These are phyloP conservation scores for Acanthamoeba sp. DNA, from an alignment of 208 protist genomes.

Conservation along the genomic window DNA sequence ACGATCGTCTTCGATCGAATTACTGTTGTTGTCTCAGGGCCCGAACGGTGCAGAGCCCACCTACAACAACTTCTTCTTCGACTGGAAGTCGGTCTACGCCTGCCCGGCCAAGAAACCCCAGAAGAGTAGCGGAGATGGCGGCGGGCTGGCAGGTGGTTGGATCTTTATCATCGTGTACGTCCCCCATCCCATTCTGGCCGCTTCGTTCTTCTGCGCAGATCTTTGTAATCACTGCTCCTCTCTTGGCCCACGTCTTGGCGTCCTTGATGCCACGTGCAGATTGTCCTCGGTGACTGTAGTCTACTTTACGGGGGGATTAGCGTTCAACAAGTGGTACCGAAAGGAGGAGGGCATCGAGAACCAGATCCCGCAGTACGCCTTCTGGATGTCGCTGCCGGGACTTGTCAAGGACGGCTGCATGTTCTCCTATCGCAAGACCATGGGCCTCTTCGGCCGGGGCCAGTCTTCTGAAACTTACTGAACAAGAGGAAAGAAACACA, in stretches of 20 bases:
- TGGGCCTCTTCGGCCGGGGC: not conserved
- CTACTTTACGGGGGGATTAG: conserved; percentile 4
- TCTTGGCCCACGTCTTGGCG: not conserved
- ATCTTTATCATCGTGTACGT: conserved; percentile 69
- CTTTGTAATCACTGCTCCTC: not conserved
- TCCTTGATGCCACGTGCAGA: not conserved
- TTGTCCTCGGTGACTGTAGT: not conserved
- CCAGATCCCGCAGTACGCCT: conserved; percentile 21
- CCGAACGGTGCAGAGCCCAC: conserved; percentile 5
- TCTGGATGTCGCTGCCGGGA: conserved; percentile 60
- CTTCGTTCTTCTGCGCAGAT: too few species aligned
- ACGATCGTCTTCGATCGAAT: not conserved
- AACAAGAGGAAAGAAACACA: too few species aligned
- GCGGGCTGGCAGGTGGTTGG: conserved; percentile 18
- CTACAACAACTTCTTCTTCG: not conserved
- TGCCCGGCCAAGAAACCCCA: not conserved
- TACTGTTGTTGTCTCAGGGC: not conserved
- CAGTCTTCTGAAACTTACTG: too few species aligned
- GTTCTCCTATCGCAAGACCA: conserved; percentile 20
- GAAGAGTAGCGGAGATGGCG: conserved; percentile 8
- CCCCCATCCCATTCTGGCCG: not conserved
- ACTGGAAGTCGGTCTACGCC: conserved; percentile 18
- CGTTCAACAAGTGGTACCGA: conserved; percentile 50
- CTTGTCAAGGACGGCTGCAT: conserved; percentile 66
- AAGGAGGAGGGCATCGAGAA: conserved; percentile 52